Evolutionary conservation across 2,329 filamentous ascomycete species (phyloP), one percentile per base, ranked within the genome.

Genomic region (Geosmithia flava): DNA sequence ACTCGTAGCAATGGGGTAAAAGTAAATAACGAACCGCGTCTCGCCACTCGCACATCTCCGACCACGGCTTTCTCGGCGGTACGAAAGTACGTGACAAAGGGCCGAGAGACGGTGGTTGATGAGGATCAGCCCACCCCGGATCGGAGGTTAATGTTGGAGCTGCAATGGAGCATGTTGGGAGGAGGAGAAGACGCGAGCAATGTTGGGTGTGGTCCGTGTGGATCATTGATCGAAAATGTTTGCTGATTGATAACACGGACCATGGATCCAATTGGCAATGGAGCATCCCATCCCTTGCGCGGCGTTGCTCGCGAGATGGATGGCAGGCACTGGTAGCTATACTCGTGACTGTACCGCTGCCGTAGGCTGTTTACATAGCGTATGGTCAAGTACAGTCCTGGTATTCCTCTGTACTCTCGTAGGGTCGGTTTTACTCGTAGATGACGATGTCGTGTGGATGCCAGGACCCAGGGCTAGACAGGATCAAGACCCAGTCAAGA

Each of bases 161-260:
- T n/a, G n/a, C n/a, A n/a, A n/a, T n/a, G n/a, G n/a, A n/a, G n/a
- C n/a, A n/a, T n/a, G 13, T 11, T 37, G 10, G 33, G 33, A 11
- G 33, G 5, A 16, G 33, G 11, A 37, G 3, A 37, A 37, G 33
- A 37, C 33, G 33, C 33, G 33, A 37, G 44, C 44, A 16, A 45
- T 45, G 44, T 47, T 20, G 40, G 45, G 30, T 48, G 23, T 37
- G 48, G 49, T 39, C 44, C 39, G 47, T 48, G 45, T 48, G 46
- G 40, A 42, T 42, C 40, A 37, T 37, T 37, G 33, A 13, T 13
- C 33, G 15, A 16, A 37, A 13, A 37, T 30, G 11, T 33, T 40
- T 43, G 45, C 49, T 51, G 49, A 51, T 51, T 51, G 49, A 51
- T 51, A 51, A 51, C 40, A 19, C 29, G 30, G 33, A 44, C 20